Evolutionary conservation across 2,329 filamentous ascomycete genomes (phyloP), one percentile per base, ranked within the genome.

Genomic region (Colletotrichum trifolii): DNA sequence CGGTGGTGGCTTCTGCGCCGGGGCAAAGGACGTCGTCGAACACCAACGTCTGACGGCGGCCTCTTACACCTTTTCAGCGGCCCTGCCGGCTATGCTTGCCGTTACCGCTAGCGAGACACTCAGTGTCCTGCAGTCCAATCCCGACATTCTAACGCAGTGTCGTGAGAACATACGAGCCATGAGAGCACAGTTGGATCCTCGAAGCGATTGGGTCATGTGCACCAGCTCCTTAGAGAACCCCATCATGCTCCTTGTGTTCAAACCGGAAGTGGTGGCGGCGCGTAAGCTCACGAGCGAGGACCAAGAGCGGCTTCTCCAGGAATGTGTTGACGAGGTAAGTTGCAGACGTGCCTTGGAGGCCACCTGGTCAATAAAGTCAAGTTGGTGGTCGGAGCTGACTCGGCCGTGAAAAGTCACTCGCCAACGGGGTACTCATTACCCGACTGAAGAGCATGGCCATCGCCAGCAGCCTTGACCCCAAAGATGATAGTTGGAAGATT

Each of bases 81-180:
- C 96, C 7, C 84, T 99, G 39, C 96, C 96, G 4, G 96, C 96
- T 17, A 91, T 99, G 82, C 83, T 97, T 57, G 94, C 96, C 15
- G 97, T 96, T n/a, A 97, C 94, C 0, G 94, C 95, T 1, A 97
- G 93, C 74, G 96, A 97, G 79, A 95, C 94, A 1, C 86, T 98
- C 62, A 89, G 89, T 60, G 82, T 98, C 70, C 83, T 99, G 54
- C 94, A 97, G 78, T 91, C 91, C 46, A 94, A 91, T 73, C 94
- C 95, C 0, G 93, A 97, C 62, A 89, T 96, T 42, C 81, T 98
- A 55, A 81, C 83, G 2, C 89, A 90, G 69, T 87, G 96, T 73
- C 87, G 94, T 56, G 95, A 98, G 70, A 95, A 96, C 73, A 94
- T 94, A 75, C 91, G 89, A 75, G 85, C 89, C 0, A 93, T 99